Evolutionary conservation across 495 filamentous ascomycete species (phyloP).

Genomic region (Podospora pseudocomata): DNA sequence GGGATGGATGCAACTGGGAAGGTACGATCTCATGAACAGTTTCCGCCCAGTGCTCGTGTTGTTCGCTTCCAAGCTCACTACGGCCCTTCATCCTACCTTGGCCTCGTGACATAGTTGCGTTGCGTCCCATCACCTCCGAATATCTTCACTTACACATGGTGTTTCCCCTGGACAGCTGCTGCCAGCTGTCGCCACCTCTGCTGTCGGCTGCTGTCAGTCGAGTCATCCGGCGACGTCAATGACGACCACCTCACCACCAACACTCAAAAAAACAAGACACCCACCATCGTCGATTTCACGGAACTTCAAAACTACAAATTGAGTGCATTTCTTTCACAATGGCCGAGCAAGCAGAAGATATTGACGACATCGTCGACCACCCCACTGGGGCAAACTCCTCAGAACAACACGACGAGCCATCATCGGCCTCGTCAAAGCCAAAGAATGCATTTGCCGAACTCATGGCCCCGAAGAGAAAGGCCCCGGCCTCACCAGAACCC

Average conservation of each 20-base stretch:
- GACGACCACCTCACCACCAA: background rate
- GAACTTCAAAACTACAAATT: background rate
- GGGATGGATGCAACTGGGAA: too few relatives aligned
- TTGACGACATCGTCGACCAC: conserved; percentile 7
- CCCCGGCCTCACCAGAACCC: conserved; percentile 18
- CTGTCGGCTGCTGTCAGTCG: background rate
- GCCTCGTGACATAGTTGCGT: too few relatives aligned
- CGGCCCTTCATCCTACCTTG: too few relatives aligned
- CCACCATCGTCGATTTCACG: background rate
- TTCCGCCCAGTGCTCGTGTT: too few relatives aligned
- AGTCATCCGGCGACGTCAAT: background rate
- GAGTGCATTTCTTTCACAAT: conserved; percentile 4
- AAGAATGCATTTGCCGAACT: conserved; percentile 56
- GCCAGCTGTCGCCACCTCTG: background rate
- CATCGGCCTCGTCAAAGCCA: background rate
- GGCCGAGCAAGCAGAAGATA: conserved; percentile 24
- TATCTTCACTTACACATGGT: background rate
- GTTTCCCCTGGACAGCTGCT: background rate
- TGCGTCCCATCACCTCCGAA: background rate
- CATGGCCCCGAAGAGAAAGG: conserved; percentile 58
- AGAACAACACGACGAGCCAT: background rate
- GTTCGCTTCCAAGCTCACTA: too few relatives aligned
- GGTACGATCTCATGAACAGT: too few relatives aligned
- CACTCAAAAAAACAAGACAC: background rate
- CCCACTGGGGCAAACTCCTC: background rate